Percentiles rank a stretch among this genome's conserved stretches.
Conservation (phyloP, 2,329 filamentous ascomycete species). For the Cladosporium colombiae region DNA sequence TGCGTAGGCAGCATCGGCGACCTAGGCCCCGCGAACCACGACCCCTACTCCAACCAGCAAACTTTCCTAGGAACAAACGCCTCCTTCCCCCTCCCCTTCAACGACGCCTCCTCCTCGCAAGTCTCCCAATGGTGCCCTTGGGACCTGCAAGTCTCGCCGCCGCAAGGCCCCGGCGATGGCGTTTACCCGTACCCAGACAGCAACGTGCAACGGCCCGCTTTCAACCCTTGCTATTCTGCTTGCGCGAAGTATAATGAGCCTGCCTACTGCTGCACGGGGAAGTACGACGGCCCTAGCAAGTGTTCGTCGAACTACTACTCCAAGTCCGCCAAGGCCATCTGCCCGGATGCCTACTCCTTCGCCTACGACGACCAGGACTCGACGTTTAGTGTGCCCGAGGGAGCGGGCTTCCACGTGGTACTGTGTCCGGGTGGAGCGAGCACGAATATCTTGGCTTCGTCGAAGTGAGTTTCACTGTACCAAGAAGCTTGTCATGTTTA, state of each 20-base stretch:
- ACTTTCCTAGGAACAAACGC: constrained; percentile 62
- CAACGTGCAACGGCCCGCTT: constrained; percentile 67
- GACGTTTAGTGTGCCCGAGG: constrained; percentile 60
- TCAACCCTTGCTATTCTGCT: constrained; percentile 76
- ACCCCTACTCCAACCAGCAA: constrained; percentile 54
- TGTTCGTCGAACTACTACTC: constrained; percentile 72
- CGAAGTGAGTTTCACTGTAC: constrained; percentile 22
- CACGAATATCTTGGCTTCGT: constrained; percentile 49
- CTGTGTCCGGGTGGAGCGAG: constrained; percentile 68
- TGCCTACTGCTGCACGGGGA: constrained; percentile 73
- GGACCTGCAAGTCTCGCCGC: constrained; percentile 69
- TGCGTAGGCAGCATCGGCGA: constrained; percentile 73
- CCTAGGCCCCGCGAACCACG: constrained; percentile 46
- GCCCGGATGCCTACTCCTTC: constrained; percentile 82
- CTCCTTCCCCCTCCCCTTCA: constrained; percentile 68
- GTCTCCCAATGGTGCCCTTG: constrained; percentile 77
- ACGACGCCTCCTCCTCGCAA: constrained; percentile 59
- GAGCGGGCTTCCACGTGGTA: constrained; percentile 75
- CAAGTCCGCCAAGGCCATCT: constrained; percentile 69
- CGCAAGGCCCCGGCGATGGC: constrained; percentile 69
- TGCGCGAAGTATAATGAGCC: constrained; percentile 69
- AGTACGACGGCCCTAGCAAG: constrained; percentile 61
- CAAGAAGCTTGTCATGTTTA: too few species aligned
- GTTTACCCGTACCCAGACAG: constrained; percentile 81
- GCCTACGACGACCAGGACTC: constrained; percentile 60